Conservation (phyloP, 495 filamentous ascomycete genomes). For the Penicillium simplicissimum region DNA sequence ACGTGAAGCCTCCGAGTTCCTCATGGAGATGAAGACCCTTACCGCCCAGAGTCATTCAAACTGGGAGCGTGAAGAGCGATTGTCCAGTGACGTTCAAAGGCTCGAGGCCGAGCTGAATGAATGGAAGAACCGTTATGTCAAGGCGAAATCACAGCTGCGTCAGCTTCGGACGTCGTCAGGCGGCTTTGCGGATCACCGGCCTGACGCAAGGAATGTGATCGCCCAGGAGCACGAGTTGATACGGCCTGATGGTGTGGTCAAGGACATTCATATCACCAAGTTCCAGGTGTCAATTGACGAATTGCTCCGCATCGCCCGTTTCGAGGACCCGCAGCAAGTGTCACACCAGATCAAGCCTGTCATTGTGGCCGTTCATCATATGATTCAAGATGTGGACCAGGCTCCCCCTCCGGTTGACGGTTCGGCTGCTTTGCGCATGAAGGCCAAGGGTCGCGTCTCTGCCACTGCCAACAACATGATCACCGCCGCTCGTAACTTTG, state of each 20-base stretch:
- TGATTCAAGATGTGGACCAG: conserved; percentile 75
- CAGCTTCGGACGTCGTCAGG: conserved; percentile 78
- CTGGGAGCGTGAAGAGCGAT: conserved; percentile 76
- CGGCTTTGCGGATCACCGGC: conserved; percentile 62
- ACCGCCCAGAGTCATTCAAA: conserved; percentile 76
- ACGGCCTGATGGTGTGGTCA: conserved; percentile 72
- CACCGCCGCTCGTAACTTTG: conserved; percentile 89
- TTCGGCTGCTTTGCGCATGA: conserved; percentile 50
- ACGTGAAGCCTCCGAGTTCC: conserved; percentile 77
- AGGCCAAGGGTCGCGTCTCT: conserved; percentile 76
- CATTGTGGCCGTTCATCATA: conserved; percentile 72
- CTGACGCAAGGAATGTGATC: conserved; percentile 58
- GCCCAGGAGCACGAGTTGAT: conserved; percentile 71
- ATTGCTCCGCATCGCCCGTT: conserved; percentile 74
- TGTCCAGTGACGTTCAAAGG: conserved; percentile 68
- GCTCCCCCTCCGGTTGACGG: conserved; percentile 44
- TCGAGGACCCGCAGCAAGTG: conserved; percentile 67
- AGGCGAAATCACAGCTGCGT: conserved; percentile 81
- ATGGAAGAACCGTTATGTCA: conserved; percentile 88
- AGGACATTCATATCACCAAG: conserved; percentile 88
- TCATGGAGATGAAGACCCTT: conserved; percentile 85
- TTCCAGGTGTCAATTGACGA: conserved; percentile 97
- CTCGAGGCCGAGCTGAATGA: conserved; percentile 81
- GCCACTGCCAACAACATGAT: conserved; percentile 95
- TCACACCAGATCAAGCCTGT: conserved; percentile 81